phyloP scores from a whole-genome alignment of 768 basidiomycete genomes.

The Lactarius trivialis region DNA sequence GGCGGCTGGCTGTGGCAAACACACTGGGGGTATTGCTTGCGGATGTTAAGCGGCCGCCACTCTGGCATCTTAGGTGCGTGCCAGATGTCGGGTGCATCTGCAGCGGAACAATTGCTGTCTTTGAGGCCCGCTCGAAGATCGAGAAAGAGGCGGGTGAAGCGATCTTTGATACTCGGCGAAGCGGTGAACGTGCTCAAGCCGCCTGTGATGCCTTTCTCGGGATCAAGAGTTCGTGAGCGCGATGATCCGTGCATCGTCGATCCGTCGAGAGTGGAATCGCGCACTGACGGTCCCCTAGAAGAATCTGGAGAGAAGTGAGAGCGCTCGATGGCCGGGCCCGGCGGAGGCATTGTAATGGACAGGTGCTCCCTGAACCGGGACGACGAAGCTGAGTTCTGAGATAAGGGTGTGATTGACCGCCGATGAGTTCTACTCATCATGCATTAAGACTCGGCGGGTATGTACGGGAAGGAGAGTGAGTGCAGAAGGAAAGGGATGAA shows the following conservation, averaged over 20 bases:
- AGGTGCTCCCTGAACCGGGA: conserved; percentile 19
- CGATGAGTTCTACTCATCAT: conserved; percentile 13
- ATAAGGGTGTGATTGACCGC: neutral
- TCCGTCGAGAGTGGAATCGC: conserved; percentile 15
- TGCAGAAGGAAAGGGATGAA: neutral
- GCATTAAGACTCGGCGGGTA: neutral
- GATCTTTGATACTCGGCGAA: conserved; percentile 25
- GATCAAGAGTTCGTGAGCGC: conserved; percentile 20
- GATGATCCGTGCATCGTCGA: conserved; percentile 26
- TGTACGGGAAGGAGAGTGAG: neutral
- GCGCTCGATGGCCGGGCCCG: conserved; percentile 26
- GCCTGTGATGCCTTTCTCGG: conserved; percentile 19
- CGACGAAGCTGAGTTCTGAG: neutral
- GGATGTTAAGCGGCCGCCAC: conserved; percentile 38
- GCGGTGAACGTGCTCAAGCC: conserved; percentile 21
- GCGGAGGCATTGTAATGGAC: conserved; percentile 19
- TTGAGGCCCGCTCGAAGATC: conserved; percentile 30
- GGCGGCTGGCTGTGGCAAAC: conserved; percentile 24
- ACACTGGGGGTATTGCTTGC: conserved; percentile 28
- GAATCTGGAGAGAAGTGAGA: conserved; percentile 44
- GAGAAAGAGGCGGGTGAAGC: conserved; percentile 35
- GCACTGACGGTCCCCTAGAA: conserved; percentile 28
- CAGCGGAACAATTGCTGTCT: conserved; percentile 13
- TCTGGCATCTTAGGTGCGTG: conserved; percentile 19
- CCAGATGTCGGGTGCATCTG: conserved; percentile 25